Conservation (phyloP, 192 early-diverging fungal genomes). For the Backusella mclennaniae region DNA sequence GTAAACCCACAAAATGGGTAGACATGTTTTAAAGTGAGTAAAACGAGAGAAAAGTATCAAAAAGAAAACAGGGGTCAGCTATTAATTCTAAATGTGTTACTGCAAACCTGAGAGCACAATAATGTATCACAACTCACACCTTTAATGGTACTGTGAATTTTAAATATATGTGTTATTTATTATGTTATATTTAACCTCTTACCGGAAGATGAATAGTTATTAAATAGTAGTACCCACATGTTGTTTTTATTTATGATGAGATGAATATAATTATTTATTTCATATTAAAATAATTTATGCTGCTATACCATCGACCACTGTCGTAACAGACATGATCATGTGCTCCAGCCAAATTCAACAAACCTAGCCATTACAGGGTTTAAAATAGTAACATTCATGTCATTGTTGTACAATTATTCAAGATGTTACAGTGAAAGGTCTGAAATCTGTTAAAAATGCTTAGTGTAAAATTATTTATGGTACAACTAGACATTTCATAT, state of each 20-base stretch:
- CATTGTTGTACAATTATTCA: not conserved
- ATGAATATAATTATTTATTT: not conserved
- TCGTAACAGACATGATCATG: not conserved
- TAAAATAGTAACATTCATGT: not conserved
- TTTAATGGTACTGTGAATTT: not conserved
- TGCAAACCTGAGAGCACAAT: not conserved
- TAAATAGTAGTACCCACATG: not conserved
- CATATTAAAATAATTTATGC: not conserved
- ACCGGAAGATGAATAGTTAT: not conserved
- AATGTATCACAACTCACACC: not conserved
- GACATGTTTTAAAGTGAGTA: not conserved
- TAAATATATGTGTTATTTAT: not conserved
- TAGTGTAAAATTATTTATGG: not conserved
- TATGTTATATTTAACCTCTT: not conserved
- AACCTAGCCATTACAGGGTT: not conserved
- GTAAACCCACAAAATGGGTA: conserved; percentile 2
- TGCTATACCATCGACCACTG: not conserved
- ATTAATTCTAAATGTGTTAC: not conserved
- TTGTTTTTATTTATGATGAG: not conserved
- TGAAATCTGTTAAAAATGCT: not conserved
- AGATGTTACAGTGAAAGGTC: not conserved
- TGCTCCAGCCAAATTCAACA: not conserved
- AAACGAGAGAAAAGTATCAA: conserved; percentile 1
- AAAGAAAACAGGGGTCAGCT: not conserved
- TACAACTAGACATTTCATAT: not conserved